phyloP scores from a whole-genome alignment of 345 rosid species.

The Durio zibethinus region DNA sequence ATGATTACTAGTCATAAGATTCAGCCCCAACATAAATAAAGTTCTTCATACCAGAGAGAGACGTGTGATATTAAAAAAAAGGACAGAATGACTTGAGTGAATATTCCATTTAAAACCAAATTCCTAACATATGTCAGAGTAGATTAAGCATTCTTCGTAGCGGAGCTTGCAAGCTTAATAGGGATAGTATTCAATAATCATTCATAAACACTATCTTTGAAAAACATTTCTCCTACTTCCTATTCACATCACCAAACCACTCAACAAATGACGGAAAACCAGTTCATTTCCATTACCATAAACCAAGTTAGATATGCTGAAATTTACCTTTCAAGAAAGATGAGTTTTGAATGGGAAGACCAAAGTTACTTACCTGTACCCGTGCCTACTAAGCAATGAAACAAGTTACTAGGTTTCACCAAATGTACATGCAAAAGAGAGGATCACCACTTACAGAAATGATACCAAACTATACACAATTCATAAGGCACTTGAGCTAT shows the following conservation, averaged over 20 bases:
- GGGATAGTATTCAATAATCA: background rate
- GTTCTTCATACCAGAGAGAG: conserved; percentile 46
- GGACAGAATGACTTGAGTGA: conserved; percentile 40
- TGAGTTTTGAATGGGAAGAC: background rate
- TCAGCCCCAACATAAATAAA: background rate
- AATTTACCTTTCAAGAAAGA: background rate
- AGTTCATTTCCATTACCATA: background rate
- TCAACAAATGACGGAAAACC: background rate
- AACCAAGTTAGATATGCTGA: background rate
- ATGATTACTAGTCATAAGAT: conserved; percentile 3
- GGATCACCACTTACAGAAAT: background rate
- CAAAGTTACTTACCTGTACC: background rate
- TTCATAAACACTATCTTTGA: background rate
- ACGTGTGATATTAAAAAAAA: conserved; percentile 73
- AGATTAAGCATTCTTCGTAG: conserved; percentile 48
- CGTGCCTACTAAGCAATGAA: background rate
- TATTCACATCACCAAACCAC: background rate
- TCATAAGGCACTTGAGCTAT: background rate
- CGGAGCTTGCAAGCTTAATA: background rate
- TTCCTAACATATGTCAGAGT: conserved; percentile 28
- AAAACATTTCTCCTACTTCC: background rate
- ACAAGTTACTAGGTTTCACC: background rate
- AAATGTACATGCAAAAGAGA: background rate
- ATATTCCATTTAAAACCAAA: background rate
- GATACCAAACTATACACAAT: background rate